phyloP scores from a whole-genome alignment of 306 rosid species.

The Datisca glomerata region DNA sequence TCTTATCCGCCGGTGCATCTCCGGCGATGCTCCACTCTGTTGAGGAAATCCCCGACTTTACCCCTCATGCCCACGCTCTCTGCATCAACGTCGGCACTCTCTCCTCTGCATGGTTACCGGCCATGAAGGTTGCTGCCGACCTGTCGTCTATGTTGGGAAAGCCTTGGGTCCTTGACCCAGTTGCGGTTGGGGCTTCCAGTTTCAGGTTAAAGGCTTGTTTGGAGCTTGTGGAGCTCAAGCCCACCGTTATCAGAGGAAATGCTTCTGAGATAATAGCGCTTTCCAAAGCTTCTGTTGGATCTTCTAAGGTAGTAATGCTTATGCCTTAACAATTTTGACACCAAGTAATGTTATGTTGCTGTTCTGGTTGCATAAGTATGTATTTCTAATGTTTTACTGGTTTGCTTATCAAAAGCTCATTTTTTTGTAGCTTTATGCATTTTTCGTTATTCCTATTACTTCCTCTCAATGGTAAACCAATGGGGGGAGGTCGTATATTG shows the following conservation, averaged over 20 bases:
- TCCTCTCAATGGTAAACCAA: no score
- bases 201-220: slow-evolving; percentile 57
- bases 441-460: no score
- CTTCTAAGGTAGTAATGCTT: slow-evolving; percentile 38
- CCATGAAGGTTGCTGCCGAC: slow-evolving; percentile 53
- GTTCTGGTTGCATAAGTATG: no score
- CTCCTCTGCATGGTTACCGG: slow-evolving; percentile 50
- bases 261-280: slow-evolving; percentile 75
- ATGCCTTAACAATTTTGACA: no score
- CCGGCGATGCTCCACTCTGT: slow-evolving; percentile 80
- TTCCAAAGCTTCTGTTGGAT: slow-evolving; percentile 22
- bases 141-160: slow-evolving; percentile 21
- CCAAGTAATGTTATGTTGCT: no score
- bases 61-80: slow-evolving; percentile 51
- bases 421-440: no score
- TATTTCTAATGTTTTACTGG: no score
- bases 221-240: slow-evolving; percentile 46
- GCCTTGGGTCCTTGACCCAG: slow-evolving; percentile 92
- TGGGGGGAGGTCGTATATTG: no score
- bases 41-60: slow-evolving; percentile 62
- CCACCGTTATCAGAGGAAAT: slow-evolving; percentile 68
- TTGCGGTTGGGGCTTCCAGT: slow-evolving; percentile 58
- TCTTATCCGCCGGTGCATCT: slow-evolving; percentile 71
- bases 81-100: slow-evolving; percentile 69
- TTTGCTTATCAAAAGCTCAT: no score